These are phyloP conservation scores for Pezicula carpinea DNA, from an alignment of 2,329 filamentous ascomycete species.

Conservation along the genomic window DNA sequence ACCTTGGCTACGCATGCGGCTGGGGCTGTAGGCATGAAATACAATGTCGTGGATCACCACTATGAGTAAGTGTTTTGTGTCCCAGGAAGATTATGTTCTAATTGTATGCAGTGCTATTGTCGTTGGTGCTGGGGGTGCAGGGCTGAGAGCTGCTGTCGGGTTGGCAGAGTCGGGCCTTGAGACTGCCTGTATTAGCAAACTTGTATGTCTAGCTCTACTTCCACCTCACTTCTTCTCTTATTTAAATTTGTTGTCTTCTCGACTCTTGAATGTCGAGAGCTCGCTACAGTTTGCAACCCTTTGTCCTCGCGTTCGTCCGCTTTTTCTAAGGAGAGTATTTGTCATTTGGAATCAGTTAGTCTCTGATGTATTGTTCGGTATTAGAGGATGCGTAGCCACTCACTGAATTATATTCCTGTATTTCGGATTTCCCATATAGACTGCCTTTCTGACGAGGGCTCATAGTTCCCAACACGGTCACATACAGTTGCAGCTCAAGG, in stretches of 20 bases:
- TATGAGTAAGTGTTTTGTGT: conserved; percentile 15
- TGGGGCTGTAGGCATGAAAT: conserved; percentile 4
- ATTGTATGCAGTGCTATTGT: conserved; percentile 17
- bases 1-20: neutral
- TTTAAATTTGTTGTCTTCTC: too few species aligned
- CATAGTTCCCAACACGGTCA: conserved; percentile 53
- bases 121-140: conserved; percentile 56
- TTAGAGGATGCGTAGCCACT: neutral
- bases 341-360: too few species aligned
- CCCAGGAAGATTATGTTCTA: neutral
- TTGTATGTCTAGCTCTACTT: too few species aligned
- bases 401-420: neutral
- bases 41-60: conserved; percentile 18
- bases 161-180: conserved; percentile 60
- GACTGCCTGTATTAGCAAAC: conserved; percentile 60
- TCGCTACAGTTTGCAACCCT: too few species aligned
- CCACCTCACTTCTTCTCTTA: too few species aligned
- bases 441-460: neutral
- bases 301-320: too few species aligned
- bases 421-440: neutral
- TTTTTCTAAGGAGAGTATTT: too few species aligned
- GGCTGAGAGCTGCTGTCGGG: conserved; percentile 58
- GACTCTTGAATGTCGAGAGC: too few species aligned
- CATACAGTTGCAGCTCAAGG: conserved; percentile 65
- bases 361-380: too few species aligned